Conservation (phyloP, 1,284 basidiomycete genomes). For the Coniferiporia sulphurascens region DNA sequence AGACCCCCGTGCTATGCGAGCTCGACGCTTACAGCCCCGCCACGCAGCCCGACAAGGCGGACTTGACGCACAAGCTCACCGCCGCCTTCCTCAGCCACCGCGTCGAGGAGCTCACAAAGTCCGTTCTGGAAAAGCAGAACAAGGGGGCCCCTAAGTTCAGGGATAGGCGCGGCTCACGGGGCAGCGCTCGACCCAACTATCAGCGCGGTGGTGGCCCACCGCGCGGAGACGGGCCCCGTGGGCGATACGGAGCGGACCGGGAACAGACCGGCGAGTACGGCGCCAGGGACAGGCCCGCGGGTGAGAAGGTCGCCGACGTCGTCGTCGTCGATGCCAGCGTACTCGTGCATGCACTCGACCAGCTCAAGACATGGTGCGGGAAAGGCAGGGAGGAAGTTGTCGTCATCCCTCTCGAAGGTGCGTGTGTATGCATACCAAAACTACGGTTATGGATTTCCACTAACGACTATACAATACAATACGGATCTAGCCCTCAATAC, state of each 20-base stretch:
- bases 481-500: conserved; percentile 73
- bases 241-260: conserved; percentile 17
- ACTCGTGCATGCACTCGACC: conserved; percentile 76
- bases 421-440: conserved; percentile 23
- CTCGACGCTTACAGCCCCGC: neutral
- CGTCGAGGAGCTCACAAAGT: conserved; percentile 77
- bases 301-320: conserved; percentile 61
- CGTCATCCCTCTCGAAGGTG: conserved; percentile 85
- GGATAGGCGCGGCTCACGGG: conserved; percentile 10
- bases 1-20: neutral
- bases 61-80: conserved; percentile 77
- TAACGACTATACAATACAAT: neutral
- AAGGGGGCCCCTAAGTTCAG: conserved; percentile 1
- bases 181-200: neutral
- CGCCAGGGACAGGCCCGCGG: conserved; percentile 30
- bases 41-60: conserved; percentile 45
- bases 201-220: conserved; percentile 4
- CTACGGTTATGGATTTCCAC: neutral
- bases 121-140: conserved; percentile 37
- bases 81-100: conserved; percentile 80
- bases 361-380: conserved; percentile 78
- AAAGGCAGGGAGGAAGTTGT: conserved; percentile 66
- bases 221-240: conserved; percentile 13
- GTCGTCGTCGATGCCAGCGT: conserved; percentile 85
- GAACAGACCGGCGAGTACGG: conserved; percentile 28